Percentiles rank a stretch among this genome's conserved stretches.
Evolutionary conservation across 2,329 filamentous ascomycete species (phyloP).

Genomic region (Seiridium cupressi): DNA sequence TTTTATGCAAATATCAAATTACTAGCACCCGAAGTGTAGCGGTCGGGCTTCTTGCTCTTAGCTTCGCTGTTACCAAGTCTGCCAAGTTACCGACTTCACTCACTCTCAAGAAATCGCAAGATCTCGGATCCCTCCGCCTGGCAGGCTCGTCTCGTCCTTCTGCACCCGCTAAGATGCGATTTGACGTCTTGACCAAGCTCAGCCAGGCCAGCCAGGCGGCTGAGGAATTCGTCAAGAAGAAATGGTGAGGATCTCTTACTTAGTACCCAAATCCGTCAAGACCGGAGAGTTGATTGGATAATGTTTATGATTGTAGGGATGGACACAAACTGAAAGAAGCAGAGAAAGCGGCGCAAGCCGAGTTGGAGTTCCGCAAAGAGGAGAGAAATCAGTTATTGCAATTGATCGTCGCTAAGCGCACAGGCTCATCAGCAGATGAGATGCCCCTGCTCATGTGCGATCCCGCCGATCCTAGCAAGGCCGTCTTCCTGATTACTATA

Average conservation of each 20-base stretch:
- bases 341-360: conserved; percentile 9
- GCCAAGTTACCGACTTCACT: no score
- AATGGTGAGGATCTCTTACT: conserved; percentile 13
- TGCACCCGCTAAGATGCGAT: conserved; percentile 12
- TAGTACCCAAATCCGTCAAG: background rate
- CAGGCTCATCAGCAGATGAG: conserved; percentile 16
- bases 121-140: background rate
- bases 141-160: background rate
- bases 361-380: conserved; percentile 13
- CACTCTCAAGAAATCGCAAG: background rate
- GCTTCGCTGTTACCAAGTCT: no score
- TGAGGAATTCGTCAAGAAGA: conserved; percentile 16
- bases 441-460: conserved; percentile 20
- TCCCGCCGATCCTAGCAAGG: conserved; percentile 14
- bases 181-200: conserved; percentile 17
- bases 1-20: no score
- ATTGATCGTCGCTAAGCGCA: conserved; percentile 20
- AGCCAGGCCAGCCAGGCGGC: conserved; percentile 12
- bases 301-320: background rate
- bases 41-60: no score
- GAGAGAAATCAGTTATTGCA: conserved; percentile 21
- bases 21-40: no score
- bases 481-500: conserved; percentile 26
- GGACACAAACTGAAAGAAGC: conserved; percentile 10
- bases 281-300: background rate